A percentile compares a stretch with the other conserved stretches of the same genome.
Evolutionary conservation across 257 asterid genomes (phyloP).

Genomic region (Solanum commersonii): DNA sequence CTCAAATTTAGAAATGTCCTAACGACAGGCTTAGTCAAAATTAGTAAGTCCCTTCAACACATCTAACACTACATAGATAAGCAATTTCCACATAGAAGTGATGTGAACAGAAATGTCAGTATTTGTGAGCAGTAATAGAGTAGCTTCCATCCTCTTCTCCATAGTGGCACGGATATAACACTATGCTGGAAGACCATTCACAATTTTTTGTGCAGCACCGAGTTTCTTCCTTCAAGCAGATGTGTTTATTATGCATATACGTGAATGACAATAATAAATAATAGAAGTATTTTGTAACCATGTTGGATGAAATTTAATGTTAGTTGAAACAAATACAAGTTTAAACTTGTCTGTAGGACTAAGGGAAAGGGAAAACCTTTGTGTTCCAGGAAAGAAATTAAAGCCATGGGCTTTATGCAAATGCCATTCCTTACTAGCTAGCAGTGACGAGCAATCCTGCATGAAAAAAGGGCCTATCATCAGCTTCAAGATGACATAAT

Average conservation of each 20-base stretch:
- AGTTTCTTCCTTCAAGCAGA: background rate
- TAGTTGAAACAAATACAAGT: background rate
- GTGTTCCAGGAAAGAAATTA: conserved; percentile 89
- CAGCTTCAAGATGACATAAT: background rate
- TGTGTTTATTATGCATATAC: background rate
- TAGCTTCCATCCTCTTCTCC: background rate
- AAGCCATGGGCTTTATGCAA: conserved; percentile 84
- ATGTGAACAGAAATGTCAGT: background rate
- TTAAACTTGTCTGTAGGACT: background rate
- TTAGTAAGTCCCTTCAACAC: background rate
- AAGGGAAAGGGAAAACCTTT: conserved; percentile 43
- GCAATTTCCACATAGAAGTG: background rate
- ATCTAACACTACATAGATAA: background rate
- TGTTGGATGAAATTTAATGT: background rate
- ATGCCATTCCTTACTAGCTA: conserved; percentile 62
- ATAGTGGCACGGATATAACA: background rate
- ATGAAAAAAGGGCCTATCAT: background rate
- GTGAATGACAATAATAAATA: background rate
- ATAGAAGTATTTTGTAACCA: background rate
- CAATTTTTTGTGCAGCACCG: background rate
- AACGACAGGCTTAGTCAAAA: background rate
- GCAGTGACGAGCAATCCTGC: conserved; percentile 77
- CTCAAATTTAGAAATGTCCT: background rate
- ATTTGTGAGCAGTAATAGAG: background rate
- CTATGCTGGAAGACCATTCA: background rate